Conservation (phyloP, 192 early-diverging fungal species). For the Coemansia sp. region DNA sequence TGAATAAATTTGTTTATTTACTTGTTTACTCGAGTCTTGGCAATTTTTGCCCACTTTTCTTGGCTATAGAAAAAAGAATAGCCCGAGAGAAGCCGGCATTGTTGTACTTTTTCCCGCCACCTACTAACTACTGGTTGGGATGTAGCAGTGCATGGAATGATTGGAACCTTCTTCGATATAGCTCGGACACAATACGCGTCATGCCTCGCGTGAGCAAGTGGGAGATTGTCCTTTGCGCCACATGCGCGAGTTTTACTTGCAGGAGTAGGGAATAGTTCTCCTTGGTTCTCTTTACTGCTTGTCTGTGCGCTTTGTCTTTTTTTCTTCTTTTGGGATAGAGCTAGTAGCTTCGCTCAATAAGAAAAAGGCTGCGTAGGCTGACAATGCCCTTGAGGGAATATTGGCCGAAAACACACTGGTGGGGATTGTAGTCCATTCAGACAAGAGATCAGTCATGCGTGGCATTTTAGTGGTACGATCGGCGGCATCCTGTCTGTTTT, state of each 20-base stretch:
- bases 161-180: not conserved
- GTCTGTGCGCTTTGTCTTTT: not conserved
- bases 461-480: not conserved
- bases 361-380: too few relatives aligned
- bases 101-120: not conserved
- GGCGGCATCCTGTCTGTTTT: not conserved
- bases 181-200: not conserved
- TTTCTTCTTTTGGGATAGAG: not conserved
- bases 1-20: not conserved
- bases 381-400: not conserved
- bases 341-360: not conserved
- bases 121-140: not conserved
- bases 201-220: slow-evolving; percentile 4
- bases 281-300: not conserved
- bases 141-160: not conserved
- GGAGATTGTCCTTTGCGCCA: not conserved
- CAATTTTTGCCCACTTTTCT: not conserved
- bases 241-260: not conserved
- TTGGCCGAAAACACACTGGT: not conserved
- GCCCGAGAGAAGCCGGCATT: slow-evolving; percentile 1
- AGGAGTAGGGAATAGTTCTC: not conserved
- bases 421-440: not conserved
- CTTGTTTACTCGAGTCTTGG: not conserved
- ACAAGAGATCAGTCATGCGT: not conserved
- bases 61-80: not conserved